phyloP scores from a whole-genome alignment of 306 rosid species.

The Castanea sativa region DNA sequence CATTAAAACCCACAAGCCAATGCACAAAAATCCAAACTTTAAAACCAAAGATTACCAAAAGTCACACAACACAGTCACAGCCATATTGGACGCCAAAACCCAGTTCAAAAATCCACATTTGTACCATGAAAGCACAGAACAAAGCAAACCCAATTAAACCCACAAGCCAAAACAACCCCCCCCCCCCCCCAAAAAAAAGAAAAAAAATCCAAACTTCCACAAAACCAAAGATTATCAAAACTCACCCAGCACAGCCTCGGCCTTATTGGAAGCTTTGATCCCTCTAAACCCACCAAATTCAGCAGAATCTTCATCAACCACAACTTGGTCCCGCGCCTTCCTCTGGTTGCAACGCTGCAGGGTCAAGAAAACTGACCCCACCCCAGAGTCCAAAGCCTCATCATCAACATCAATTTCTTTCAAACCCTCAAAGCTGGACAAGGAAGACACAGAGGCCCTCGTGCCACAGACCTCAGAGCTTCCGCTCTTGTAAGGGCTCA shows the following conservation, averaged over 20 bases:
- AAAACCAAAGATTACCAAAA: background rate
- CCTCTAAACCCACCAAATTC: slow-evolving; percentile 15
- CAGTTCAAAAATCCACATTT: background rate
- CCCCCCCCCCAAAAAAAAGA: too few species aligned
- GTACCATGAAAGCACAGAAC: background rate
- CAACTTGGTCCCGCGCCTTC: slow-evolving; percentile 31
- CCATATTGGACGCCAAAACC: slow-evolving; percentile 15
- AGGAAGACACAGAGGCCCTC: slow-evolving; percentile 57
- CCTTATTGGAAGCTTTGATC: slow-evolving; percentile 26
- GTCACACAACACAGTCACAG: slow-evolving; percentile 27
- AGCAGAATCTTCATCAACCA: slow-evolving; percentile 15
- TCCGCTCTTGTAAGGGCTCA: slow-evolving; percentile 59
- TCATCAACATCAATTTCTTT: slow-evolving; percentile 28
- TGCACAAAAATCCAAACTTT: background rate
- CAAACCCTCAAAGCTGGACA: slow-evolving; percentile 57
- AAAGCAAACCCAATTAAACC: slow-evolving; percentile 5
- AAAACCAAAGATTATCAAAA: background rate
- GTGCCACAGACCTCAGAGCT: slow-evolving; percentile 65
- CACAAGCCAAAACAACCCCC: background rate
- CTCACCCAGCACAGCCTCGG: slow-evolving; percentile 33
- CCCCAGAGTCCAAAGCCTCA: slow-evolving; percentile 45
- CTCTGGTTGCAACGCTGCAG: slow-evolving; percentile 63
- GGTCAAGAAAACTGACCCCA: slow-evolving; percentile 79
- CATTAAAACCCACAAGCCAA: background rate
- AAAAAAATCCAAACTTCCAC: too few species aligned